Percentiles rank a stretch among this genome's conserved stretches.
phyloP scores from a whole-genome alignment of 2,329 filamentous ascomycete species.

The Zopfia rhizophila region DNA sequence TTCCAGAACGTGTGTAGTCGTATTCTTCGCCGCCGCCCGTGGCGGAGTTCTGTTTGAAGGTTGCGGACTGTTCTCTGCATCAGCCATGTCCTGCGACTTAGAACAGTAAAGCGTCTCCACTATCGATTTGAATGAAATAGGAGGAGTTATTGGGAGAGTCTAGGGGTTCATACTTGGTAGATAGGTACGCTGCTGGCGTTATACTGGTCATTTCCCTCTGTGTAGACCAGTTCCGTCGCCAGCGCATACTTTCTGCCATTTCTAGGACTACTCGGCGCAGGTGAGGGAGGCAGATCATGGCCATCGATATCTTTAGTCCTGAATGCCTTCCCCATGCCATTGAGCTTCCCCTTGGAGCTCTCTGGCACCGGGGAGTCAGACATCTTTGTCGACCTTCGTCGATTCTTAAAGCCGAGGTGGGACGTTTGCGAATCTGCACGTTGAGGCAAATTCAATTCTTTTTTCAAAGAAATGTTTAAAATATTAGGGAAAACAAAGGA shows the following conservation, averaged over 20 bases:
- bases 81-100: background rate
- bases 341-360: slow-evolving; percentile 45
- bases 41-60: slow-evolving; percentile 92
- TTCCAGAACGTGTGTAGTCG: slow-evolving; percentile 97
- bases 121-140: slow-evolving; percentile 2
- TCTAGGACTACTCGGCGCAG: slow-evolving; percentile 89
- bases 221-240: slow-evolving; percentile 96
- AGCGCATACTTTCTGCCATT: slow-evolving; percentile 90
- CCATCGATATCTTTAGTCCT: slow-evolving; percentile 51
- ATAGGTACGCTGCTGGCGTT: slow-evolving; percentile 96
- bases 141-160: background rate
- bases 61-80: slow-evolving; percentile 75
- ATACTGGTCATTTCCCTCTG: slow-evolving; percentile 96
- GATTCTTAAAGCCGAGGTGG: background rate
- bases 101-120: background rate
- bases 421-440: slow-evolving; percentile 9
- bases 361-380: slow-evolving; percentile 34
- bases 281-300: slow-evolving; percentile 67
- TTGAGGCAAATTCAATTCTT: slow-evolving; percentile 30
- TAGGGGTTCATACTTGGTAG: slow-evolving; percentile 72
- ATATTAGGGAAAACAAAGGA: background rate
- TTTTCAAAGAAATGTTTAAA: slow-evolving; percentile 22
- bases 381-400: slow-evolving; percentile 32
- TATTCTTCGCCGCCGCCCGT: slow-evolving; percentile 85
- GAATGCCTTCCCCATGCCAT: slow-evolving; percentile 53